Base-by-base conservation (phyloP, 768 basidiomycete species). In the Suillus subaureus region DNA sequence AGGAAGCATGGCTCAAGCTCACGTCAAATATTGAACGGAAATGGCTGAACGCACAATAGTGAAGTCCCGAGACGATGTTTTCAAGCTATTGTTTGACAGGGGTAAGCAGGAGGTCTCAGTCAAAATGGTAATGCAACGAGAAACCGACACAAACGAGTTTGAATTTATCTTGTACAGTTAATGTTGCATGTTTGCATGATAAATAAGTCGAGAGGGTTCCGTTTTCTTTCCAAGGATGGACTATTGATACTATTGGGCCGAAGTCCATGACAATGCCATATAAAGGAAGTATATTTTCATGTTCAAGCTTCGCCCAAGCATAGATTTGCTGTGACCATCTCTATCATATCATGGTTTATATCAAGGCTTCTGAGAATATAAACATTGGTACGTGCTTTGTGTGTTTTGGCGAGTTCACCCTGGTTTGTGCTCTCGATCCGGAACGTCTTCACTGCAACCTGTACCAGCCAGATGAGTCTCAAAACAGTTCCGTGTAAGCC, bases 261-360 rank as follows among this genome's bases (percentile, higher is more conserved):
- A 67, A 73, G 55, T 70, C 71, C 33, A 64, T 69, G n/a, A 67
- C 43, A 9, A 68, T 51, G 28, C 73, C 71, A 31, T 54, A 67
- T 26, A 73, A 63, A 6, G 70, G 70, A 9, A 74, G 49, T 21
- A 74, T 64, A 60, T 74, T 73, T n/a, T 64, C 62, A 52, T 74
- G 71, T 21, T 58, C 26, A 16, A 73, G 65, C 40, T 60, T 40
- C 49, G 62, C 62, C 72, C 72, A 73, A 11, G 71, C 72, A 40
- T 64, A 63, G 15, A 73, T 58, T 63, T 72, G 72, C 18, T 70
- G 70, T 12, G 64, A 62, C 33, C 72, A 60, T 45, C 70, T 52
- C 71, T 72, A 28, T 42, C 26, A 16, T 42, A 60, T 40, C 23
- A 28, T 7, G 26, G 39, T 60, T 60, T 60, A 42, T 42, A 60